These are phyloP conservation scores for Sarcodon aspratus DNA, from an alignment of 768 basidiomycete species.

Conservation along the genomic window DNA sequence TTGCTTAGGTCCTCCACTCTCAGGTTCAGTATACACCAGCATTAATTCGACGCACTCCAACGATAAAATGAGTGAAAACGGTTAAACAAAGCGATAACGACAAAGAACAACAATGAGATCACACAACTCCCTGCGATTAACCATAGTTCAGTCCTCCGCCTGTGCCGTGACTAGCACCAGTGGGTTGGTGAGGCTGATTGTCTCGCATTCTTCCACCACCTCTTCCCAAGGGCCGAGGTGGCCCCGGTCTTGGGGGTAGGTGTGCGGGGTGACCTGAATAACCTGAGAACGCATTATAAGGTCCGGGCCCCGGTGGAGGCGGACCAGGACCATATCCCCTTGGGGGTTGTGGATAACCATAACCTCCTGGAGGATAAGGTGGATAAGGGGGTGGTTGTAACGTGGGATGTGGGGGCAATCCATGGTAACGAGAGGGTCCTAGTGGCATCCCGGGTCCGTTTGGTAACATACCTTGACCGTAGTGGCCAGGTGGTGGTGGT, in stretches of 20 bases:
- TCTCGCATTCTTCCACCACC: conserved; percentile 6
- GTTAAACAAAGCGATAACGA: not conserved
- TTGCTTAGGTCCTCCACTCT: too few relatives aligned
- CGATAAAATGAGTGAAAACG: not conserved
- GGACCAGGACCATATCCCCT: conserved; percentile 2
- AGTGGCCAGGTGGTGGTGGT: conserved; percentile 16
- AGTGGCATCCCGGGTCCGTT: conserved; percentile 17
- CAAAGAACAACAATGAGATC: not conserved
- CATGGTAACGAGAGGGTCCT: not conserved
- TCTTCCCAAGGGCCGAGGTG: conserved; percentile 7
- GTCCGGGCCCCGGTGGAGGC: conserved; percentile 4
- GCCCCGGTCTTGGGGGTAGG: conserved; percentile 10
- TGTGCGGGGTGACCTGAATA: conserved; percentile 2
- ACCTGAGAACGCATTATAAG: conserved; percentile 6
- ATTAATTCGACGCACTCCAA: not conserved
- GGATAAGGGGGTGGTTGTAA: conserved; percentile 2
- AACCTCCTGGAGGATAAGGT: not conserved
- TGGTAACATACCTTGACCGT: conserved; percentile 18
- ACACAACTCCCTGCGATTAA: conserved; percentile 5
- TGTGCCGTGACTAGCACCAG: conserved; percentile 8
- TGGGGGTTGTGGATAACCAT: not conserved
- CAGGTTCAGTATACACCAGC: too few relatives aligned
- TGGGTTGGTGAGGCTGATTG: conserved; percentile 3
- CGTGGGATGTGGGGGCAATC: conserved; percentile 1
- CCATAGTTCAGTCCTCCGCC: conserved; percentile 19